Base-by-base conservation (phyloP, 345 rosid species). In the Luvunga scandens region DNA sequence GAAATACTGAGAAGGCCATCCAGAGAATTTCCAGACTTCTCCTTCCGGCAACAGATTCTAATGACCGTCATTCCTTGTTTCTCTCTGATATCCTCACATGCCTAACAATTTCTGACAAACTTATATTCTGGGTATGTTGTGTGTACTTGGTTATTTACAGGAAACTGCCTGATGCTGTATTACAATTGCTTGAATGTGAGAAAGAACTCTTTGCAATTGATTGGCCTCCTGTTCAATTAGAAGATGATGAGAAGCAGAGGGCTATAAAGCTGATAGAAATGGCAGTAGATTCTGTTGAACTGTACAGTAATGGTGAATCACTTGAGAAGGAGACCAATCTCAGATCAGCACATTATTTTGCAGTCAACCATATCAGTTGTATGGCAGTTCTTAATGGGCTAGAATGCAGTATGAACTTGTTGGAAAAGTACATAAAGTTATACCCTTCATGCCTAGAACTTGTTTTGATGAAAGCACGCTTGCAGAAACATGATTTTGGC, bases 41-140 rank as follows among this genome's bases (percentile, higher is more conserved):
- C 48, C 82, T 77, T 22, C 77, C 83, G 72, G 85, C 80, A 67
- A 74, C 86, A 82, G 80, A 80, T 81, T 84, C 95, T 72, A 90
- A 91, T 68, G 92, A 91, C 83, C 85, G 85, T 81, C 87, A 84
- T 78, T 81, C 85, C 85, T 72, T 77, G 84, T 86, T 88, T 88
- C 84, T 95, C 85, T 85, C 90, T 88, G 89, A 88, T 90, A 94
- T 91, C 82, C 87, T 92, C 89, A 81, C 86, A 75, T 92, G 91
- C 92, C 88, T 96, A 87, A 90, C 91, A 79, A 81, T 87, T 88
- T 87, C 97, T 91, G 99, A 94, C 87, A 91, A 89, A 89, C 92
- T 90, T 91, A 87, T 93, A 83, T 92, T 96, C 90, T 96, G 99
- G 99, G 84, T 96, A 90, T 94, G 92, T 92, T 96, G 98, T 91